phyloP scores from a whole-genome alignment of 139 green algal species.

The Chlamydomonas applanata region DNA sequence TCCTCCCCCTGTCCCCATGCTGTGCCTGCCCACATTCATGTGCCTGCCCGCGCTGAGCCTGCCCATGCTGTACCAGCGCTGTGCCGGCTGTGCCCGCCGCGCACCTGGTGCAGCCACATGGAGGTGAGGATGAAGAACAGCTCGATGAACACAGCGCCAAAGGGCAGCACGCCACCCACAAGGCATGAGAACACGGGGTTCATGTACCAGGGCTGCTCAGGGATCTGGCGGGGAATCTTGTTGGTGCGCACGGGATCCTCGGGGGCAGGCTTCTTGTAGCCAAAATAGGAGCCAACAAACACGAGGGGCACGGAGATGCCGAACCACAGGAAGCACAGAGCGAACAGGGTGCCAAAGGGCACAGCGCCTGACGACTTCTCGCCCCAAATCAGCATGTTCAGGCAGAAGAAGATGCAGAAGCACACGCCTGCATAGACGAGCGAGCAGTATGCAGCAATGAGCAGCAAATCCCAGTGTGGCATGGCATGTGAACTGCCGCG shows the following conservation, averaged over 20 bases:
- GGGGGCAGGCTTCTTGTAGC: conserved; percentile 85
- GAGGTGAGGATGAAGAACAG: conserved; percentile 99
- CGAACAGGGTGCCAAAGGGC: conserved; percentile 94
- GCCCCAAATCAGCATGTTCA: conserved; percentile 95
- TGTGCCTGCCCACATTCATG: too few relatives aligned
- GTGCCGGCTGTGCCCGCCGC: too few relatives aligned
- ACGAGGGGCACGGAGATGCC: conserved; percentile 95
- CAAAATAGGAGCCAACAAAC: conserved; percentile 94
- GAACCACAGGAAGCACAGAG: conserved; percentile 97
- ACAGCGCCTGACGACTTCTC: conserved; percentile 90
- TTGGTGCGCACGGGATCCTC: conserved; percentile 92
- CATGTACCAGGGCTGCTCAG: conserved; percentile 98
- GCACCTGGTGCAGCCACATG: conserved; percentile 90
- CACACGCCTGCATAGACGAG: conserved; percentile 52
- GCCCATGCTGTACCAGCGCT: too few relatives aligned
- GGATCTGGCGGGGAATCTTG: conserved; percentile 98
- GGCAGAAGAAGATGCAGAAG: conserved; percentile 89
- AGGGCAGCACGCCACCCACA: conserved; percentile 95
- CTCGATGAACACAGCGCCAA: conserved; percentile 99
- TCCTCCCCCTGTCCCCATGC: too few relatives aligned
- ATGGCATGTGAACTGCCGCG: neutral
- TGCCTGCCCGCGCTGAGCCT: too few relatives aligned
- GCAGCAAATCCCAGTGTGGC: neutral
- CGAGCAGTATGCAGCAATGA: neutral
- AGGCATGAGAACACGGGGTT: conserved; percentile 86